These are phyloP conservation scores for Hypoxylon sp. DNA, from an alignment of 2,329 filamentous ascomycete genomes.

Conservation along the genomic window DNA sequence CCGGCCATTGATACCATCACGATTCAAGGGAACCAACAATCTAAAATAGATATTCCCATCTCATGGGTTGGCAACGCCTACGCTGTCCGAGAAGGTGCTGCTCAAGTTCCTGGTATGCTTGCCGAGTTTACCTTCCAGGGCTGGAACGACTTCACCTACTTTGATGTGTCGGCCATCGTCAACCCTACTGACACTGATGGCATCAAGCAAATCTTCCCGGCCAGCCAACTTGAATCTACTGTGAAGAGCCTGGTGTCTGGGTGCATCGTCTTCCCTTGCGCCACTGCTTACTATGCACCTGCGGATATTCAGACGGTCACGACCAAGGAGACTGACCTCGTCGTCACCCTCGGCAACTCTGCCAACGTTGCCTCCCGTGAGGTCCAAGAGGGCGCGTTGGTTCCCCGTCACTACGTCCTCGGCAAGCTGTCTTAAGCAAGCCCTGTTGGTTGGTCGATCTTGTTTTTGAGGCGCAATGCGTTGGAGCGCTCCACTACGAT, in stretches of 20 bases:
- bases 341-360: conserved; percentile 63
- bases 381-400: conserved; percentile 39
- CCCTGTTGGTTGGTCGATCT: conserved; percentile 15
- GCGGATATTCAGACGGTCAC: conserved; percentile 70
- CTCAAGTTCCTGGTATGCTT: conserved; percentile 63
- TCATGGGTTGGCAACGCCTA: conserved; percentile 66
- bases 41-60: conserved; percentile 59
- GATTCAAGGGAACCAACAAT: conserved; percentile 56
- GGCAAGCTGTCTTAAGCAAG: conserved; percentile 51
- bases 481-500: conserved; percentile 51
- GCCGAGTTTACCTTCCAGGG: conserved; percentile 65
- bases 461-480: conserved; percentile 43
- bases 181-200: conserved; percentile 63
- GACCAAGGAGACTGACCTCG: conserved; percentile 62
- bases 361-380: conserved; percentile 43
- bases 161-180: conserved; percentile 71
- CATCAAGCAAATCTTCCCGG: conserved; percentile 68
- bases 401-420: conserved; percentile 54
- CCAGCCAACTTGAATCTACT: conserved; percentile 38
- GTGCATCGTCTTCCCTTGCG: conserved; percentile 66
- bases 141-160: conserved; percentile 65
- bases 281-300: conserved; percentile 65
- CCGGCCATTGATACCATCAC: conserved; percentile 55
- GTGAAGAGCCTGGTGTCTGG: conserved; percentile 60
- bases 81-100: conserved; percentile 61